phyloP scores from a whole-genome alignment of 148 eudicot genomes.

The Chenopodium berlandieri region DNA sequence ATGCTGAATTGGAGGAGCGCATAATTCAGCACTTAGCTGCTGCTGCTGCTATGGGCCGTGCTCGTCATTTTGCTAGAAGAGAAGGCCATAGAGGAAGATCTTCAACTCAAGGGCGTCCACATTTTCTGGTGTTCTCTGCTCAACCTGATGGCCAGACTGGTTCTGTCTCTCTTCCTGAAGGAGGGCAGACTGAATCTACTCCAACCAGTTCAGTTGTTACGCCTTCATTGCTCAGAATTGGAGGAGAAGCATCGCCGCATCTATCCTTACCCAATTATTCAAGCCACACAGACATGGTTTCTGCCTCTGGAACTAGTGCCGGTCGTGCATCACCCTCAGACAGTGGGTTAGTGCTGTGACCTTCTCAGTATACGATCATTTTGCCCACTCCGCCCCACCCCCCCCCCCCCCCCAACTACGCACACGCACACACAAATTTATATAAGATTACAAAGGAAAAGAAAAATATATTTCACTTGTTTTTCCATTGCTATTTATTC shows the following conservation, averaged over 20 bases:
- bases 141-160: conserved; percentile 50
- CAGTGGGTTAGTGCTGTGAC: conserved; percentile 43
- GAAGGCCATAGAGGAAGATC: conserved; percentile 83
- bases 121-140: conserved; percentile 66
- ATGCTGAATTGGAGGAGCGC: conserved; percentile 95
- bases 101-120: conserved; percentile 83
- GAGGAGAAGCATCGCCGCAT: conserved; percentile 52
- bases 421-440: no score
- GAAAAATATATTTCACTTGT: neutral
- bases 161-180: conserved; percentile 44
- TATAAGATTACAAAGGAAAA: neutral
- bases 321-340: conserved; percentile 61
- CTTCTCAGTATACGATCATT: neutral
- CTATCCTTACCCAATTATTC: conserved; percentile 38
- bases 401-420: neutral
- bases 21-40: conserved; percentile 97
- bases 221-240: conserved; percentile 41
- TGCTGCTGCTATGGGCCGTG: conserved; percentile 96
- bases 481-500: neutral
- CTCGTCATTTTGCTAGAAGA: conserved; percentile 76
- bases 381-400: neutral
- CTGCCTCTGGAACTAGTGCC: conserved; percentile 52
- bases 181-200: conserved; percentile 41
- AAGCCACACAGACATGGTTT: conserved; percentile 40
- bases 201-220: conserved; percentile 39